Conservation (phyloP, 345 rosid species). For the Nasturtium officinale region DNA sequence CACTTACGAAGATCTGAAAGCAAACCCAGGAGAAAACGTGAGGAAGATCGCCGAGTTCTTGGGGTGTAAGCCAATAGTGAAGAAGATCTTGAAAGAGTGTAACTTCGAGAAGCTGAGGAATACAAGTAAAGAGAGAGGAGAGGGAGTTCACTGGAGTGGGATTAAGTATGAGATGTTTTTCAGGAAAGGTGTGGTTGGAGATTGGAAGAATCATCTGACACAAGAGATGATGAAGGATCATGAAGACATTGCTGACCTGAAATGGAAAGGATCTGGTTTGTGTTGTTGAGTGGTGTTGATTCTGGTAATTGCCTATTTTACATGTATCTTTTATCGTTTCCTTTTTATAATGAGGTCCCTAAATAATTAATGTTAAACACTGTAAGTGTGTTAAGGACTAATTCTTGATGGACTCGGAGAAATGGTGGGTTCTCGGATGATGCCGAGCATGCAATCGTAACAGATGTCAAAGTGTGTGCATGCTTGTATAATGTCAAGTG, state of each 20-base stretch:
- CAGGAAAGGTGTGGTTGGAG: slow-evolving; percentile 51
- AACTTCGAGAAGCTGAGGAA: slow-evolving; percentile 46
- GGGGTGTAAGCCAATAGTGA: slow-evolving; percentile 42
- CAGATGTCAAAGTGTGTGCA: too few species aligned
- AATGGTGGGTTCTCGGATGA: too few species aligned
- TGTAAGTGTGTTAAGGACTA: too few species aligned
- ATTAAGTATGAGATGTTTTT: slow-evolving; percentile 39
- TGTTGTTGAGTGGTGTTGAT: slow-evolving; percentile 7
- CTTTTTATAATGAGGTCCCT: too few species aligned
- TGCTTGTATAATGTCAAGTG: too few species aligned
- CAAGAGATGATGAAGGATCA: slow-evolving; percentile 44
- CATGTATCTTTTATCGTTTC: background rate
- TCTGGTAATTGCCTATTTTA: background rate
- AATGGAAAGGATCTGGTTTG: slow-evolving; percentile 38
- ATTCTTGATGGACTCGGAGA: too few species aligned
- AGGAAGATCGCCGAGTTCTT: slow-evolving; percentile 47
- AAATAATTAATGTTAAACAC: too few species aligned
- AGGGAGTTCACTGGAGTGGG: slow-evolving; percentile 29
- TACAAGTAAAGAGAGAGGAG: slow-evolving; percentile 42
- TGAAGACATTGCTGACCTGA: slow-evolving; percentile 36
- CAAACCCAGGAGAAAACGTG: slow-evolving; percentile 26
- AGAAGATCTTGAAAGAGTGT: slow-evolving; percentile 41
- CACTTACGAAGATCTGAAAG: slow-evolving; percentile 49
- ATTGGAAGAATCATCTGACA: slow-evolving; percentile 48
- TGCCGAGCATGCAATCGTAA: too few species aligned